Evolutionary conservation across 345 rosid species (phyloP).

Genomic region (Moricandia arvensis): DNA sequence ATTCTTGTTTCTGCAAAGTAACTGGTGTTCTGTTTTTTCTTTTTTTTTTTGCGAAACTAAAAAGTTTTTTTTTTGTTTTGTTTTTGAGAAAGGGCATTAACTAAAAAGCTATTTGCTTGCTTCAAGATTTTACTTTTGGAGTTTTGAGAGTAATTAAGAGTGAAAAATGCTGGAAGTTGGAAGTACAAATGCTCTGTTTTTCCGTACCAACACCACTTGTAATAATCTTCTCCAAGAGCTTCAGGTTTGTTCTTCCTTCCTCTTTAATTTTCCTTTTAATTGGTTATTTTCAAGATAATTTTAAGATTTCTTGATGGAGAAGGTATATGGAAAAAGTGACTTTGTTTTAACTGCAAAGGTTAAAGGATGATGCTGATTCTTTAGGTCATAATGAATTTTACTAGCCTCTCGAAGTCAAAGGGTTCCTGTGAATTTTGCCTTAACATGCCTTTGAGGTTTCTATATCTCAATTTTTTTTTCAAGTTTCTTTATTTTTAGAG

Average conservation of each 20-base stretch:
- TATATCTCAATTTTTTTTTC: not conserved
- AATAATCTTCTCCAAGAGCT: slow-evolving; percentile 82
- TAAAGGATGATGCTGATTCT: too few relatives aligned
- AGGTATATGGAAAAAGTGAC: slow-evolving; percentile 2
- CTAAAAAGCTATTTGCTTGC: too few relatives aligned
- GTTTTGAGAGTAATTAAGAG: slow-evolving; percentile 12
- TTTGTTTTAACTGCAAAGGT: too few relatives aligned
- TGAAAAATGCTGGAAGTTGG: slow-evolving; percentile 71
- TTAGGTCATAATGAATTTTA: too few relatives aligned
- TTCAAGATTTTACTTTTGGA: not conserved
- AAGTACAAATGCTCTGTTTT: slow-evolving; percentile 47
- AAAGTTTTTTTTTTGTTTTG: too few relatives aligned
- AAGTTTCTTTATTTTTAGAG: not conserved
- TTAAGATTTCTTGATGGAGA: slow-evolving; percentile 42
- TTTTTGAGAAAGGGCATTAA: too few relatives aligned
- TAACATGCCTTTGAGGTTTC: slow-evolving; percentile 5
- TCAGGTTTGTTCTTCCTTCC: slow-evolving; percentile 57
- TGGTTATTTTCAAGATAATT: not conserved
- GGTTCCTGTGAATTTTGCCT: slow-evolving; percentile 25
- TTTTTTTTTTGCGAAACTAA: not conserved
- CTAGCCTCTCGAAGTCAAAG: not conserved
- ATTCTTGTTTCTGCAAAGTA: slow-evolving; percentile 22
- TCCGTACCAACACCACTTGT: slow-evolving; percentile 61
- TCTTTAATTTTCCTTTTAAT: not conserved
- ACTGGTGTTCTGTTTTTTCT: slow-evolving; percentile 12